Conservation (phyloP, 2,329 filamentous ascomycete genomes). For the Albophoma yamanashiensis region DNA sequence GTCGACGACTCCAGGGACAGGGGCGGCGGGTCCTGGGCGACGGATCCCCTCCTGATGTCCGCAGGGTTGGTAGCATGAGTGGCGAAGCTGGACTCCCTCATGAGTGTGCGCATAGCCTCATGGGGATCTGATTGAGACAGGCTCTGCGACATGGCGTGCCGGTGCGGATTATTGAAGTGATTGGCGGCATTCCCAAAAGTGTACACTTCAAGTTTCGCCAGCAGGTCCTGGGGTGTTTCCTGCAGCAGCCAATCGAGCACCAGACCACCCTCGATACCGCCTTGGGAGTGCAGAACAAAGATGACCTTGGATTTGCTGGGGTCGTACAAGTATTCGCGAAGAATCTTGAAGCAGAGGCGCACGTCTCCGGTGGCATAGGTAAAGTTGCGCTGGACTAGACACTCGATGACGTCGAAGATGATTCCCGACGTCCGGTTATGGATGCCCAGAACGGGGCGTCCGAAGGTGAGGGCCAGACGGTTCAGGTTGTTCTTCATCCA, state of each 20-base stretch:
- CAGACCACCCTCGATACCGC: constrained; percentile 61
- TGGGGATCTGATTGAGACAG: constrained; percentile 21
- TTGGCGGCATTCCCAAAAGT: constrained; percentile 73
- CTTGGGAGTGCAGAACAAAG: constrained; percentile 68
- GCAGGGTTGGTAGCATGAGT: constrained; percentile 9
- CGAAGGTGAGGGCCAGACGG: constrained; percentile 60
- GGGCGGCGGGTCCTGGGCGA: constrained; percentile 5
- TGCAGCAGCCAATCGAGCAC: constrained; percentile 69
- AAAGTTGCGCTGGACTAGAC: constrained; percentile 65
- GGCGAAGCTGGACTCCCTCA: constrained; percentile 24
- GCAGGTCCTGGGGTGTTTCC: constrained; percentile 54
- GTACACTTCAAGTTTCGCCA: constrained; percentile 63
- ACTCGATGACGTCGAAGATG: constrained; percentile 68
- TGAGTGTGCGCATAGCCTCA: constrained; percentile 20
- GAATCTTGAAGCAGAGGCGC: constrained; percentile 46
- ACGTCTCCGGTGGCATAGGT: constrained; percentile 61
- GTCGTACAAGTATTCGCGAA: constrained; percentile 55
- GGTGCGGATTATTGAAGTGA: constrained; percentile 69
- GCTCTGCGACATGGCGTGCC: constrained; percentile 34
- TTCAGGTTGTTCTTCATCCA: constrained; percentile 65
- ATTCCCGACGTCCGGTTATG: constrained; percentile 69
- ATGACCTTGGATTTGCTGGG: constrained; percentile 56
- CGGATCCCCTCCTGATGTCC: constrained; percentile 8
- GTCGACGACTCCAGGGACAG: constrained; percentile 14
- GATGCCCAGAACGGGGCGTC: constrained; percentile 58